Percentiles rank a stretch among this genome's conserved stretches.
phyloP scores from a whole-genome alignment of 805 yeast species.

The Kodamaea kaohsiungensis region DNA sequence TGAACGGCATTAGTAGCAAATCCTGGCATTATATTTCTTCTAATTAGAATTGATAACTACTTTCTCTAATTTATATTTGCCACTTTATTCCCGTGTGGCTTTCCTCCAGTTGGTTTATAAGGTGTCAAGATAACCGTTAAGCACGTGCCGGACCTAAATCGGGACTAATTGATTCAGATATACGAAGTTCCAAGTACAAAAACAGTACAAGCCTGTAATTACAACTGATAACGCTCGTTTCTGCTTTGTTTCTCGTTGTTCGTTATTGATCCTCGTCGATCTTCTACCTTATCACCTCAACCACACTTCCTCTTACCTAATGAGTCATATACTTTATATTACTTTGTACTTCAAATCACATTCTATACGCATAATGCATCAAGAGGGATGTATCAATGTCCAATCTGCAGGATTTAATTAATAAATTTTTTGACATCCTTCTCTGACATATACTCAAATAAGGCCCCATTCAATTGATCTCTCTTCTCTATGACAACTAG shows the following conservation, averaged over 20 bases:
- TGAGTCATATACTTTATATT: no score
- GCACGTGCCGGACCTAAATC: neutral
- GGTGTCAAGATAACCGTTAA: neutral
- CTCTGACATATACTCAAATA: neutral
- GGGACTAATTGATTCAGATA: neutral
- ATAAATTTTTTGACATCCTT: neutral
- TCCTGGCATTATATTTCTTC: constrained; percentile 36
- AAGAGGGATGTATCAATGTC: no score
- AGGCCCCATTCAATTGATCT: neutral
- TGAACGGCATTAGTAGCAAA: constrained; percentile 64
- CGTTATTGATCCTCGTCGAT: no score
- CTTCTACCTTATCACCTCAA: no score
- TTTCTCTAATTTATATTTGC: neutral
- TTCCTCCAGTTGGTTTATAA: neutral
- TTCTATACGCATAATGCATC: no score
- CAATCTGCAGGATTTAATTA: neutral
- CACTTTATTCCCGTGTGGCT: neutral
- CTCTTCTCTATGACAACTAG: neutral
- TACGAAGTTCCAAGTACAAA: no score
- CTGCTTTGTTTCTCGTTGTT: no score
- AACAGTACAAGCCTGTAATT: no score
- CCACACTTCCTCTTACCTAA: no score
- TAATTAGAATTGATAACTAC: neutral
- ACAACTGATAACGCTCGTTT: no score
- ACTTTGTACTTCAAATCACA: no score